Conservation (phyloP, 148 eudicot species). For the Selenicereus undatus region DNA sequence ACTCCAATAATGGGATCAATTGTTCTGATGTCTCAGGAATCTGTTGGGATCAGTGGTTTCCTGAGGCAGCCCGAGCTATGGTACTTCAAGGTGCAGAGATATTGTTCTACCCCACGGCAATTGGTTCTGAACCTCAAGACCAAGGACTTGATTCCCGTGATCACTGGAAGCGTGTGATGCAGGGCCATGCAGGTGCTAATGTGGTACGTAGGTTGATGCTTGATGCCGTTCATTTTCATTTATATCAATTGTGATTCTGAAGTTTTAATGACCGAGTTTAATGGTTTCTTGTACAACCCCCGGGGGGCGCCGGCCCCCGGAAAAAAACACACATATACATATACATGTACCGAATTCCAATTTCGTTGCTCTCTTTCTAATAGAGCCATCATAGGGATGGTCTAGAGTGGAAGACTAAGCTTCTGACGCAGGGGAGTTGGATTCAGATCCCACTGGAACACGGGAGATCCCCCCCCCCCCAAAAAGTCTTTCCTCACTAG, state of each 20-base stretch:
- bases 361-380: background rate
- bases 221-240: background rate
- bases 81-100: conserved; percentile 97
- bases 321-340: too few relatives aligned
- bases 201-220: conserved; percentile 44
- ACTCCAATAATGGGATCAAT: background rate
- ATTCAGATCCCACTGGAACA: background rate
- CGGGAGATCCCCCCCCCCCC: background rate
- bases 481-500: too few relatives aligned
- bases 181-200: conserved; percentile 98
- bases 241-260: background rate
- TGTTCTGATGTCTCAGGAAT: conserved; percentile 43
- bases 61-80: conserved; percentile 97
- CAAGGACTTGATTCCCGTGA: conserved; percentile 89
- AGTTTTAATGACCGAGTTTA: background rate
- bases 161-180: conserved; percentile 98
- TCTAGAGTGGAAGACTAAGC: background rate
- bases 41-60: conserved; percentile 99
- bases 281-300: background rate
- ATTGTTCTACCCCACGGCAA: conserved; percentile 95
- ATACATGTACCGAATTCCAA: background rate
- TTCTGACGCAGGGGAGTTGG: background rate
- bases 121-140: conserved; percentile 98
- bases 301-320: too few relatives aligned
- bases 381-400: background rate